Percentiles rank a stretch among this genome's conserved stretches.
Conservation (phyloP, 2,329 filamentous ascomycete genomes). For the Fusarium proliferatum region DNA sequence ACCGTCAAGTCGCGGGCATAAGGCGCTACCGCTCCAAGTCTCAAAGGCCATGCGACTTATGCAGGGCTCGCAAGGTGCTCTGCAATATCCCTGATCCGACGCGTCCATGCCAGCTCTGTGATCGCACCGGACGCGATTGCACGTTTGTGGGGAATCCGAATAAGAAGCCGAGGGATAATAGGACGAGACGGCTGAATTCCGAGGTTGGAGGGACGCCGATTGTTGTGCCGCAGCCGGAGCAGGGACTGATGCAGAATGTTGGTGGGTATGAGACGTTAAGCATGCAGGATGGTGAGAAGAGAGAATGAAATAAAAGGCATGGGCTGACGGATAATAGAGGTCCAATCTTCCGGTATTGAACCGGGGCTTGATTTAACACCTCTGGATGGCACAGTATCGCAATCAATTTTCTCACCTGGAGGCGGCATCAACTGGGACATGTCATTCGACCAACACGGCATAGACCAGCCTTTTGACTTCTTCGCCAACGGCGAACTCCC, state of each 20-base stretch:
- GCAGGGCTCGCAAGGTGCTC: constrained; percentile 36
- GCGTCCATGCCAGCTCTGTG: constrained; percentile 42
- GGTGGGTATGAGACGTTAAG: background rate
- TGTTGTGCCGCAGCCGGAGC: background rate
- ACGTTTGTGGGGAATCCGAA: constrained; percentile 41
- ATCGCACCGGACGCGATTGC: constrained; percentile 37
- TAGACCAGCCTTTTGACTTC: constrained; percentile 3
- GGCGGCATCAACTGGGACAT: background rate
- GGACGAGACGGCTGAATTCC: accelerated
- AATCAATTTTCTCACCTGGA: background rate
- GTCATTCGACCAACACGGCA: background rate
- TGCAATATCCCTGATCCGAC: constrained; percentile 44
- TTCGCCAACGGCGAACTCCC: constrained; percentile 2
- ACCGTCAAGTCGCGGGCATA: constrained; percentile 1
- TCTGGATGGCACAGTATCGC: background rate
- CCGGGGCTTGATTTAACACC: background rate
- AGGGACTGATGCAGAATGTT: background rate
- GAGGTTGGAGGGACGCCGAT: background rate
- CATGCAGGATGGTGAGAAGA: background rate
- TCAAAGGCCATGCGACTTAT: background rate
- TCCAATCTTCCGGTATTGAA: accelerated
- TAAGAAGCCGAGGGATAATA: background rate
- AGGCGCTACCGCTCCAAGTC: constrained; percentile 7
- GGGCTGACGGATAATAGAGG: background rate
- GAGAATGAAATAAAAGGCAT: accelerated